Percentiles rank a stretch among this genome's conserved stretches.
These are phyloP conservation scores for Solanum acaule DNA, from an alignment of 257 asterid species.

Conservation along the genomic window DNA sequence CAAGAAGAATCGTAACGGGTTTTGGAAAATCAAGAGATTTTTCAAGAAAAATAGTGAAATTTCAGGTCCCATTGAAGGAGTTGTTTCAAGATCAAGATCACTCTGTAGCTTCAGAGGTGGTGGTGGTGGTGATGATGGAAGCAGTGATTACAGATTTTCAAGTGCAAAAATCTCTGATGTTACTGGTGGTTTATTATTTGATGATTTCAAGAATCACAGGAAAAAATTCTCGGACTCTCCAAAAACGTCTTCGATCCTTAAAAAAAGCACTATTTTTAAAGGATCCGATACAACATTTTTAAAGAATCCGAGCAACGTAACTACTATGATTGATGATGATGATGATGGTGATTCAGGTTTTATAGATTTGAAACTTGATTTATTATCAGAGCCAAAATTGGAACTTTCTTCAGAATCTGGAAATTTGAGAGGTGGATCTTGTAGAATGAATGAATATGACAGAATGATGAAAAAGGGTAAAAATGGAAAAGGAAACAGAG, in stretches of 20 bases:
- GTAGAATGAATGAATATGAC: conserved; percentile 36
- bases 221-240: conserved; percentile 5
- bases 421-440: conserved; percentile 22
- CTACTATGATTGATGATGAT: conserved; percentile 31
- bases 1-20: conserved; percentile 46
- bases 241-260: not conserved
- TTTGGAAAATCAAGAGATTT: conserved; percentile 65
- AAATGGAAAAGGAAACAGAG: conserved; percentile 26
- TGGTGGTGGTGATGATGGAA: conserved; percentile 38
- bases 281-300: not conserved
- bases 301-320: not conserved
- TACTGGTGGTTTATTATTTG: conserved; percentile 48
- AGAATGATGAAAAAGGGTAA: conserved; percentile 34
- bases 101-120: conserved; percentile 66
- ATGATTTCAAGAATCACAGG: conserved; percentile 16
- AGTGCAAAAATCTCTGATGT: conserved; percentile 86
- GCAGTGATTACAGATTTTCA: conserved; percentile 34
- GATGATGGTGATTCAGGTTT: conserved; percentile 44
- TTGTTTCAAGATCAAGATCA: conserved; percentile 66
- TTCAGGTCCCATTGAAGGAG: not conserved
- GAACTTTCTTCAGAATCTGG: conserved; percentile 10
- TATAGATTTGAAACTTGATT: conserved; percentile 72
- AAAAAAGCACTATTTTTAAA: not conserved
- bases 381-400: conserved; percentile 25
- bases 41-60: conserved; percentile 50